Evolutionary conservation across 2,329 filamentous ascomycete genomes (phyloP).

Genomic region (Aspergillus costaricaensis): DNA sequence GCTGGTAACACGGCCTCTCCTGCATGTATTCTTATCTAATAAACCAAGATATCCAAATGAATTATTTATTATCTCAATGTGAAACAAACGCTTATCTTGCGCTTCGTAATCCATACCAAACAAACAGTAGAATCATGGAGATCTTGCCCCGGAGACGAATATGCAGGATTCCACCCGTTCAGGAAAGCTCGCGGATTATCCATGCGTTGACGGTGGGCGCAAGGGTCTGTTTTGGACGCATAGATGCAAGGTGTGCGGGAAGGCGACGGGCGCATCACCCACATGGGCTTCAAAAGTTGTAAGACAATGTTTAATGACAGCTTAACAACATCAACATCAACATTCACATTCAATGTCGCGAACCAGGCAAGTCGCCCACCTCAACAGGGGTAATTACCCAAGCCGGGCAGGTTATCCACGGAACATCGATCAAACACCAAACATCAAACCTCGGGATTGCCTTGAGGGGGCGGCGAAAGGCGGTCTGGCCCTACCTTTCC

Average conservation of each 20-base stretch:
- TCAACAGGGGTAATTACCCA: not conserved
- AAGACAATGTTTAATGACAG: not conserved
- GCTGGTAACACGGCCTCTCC: not conserved
- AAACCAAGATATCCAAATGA: not conserved
- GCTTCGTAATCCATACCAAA: not conserved
- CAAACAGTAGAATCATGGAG: not conserved
- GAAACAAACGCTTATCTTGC: not conserved
- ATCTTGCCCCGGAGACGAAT: slow-evolving; percentile 5
- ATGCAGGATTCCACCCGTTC: slow-evolving; percentile 24
- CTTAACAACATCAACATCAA: too few relatives aligned
- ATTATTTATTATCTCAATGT: too few relatives aligned
- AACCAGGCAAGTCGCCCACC: not conserved
- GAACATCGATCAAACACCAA: not conserved
- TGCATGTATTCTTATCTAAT: not conserved
- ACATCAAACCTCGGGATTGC: too few relatives aligned
- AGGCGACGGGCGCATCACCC: too few relatives aligned
- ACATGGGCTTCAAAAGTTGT: too few relatives aligned
- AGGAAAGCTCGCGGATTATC: slow-evolving; percentile 19
- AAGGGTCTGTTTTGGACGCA: slow-evolving; percentile 4
- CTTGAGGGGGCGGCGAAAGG: not conserved
- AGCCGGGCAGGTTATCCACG: not conserved
- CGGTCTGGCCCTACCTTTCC: not conserved
- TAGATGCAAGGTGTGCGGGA: not conserved
- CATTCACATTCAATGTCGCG: too few relatives aligned
- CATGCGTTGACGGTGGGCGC: slow-evolving; percentile 9